Base-by-base conservation (phyloP, 768 basidiomycete species). In the Serpula lacrymans region DNA sequence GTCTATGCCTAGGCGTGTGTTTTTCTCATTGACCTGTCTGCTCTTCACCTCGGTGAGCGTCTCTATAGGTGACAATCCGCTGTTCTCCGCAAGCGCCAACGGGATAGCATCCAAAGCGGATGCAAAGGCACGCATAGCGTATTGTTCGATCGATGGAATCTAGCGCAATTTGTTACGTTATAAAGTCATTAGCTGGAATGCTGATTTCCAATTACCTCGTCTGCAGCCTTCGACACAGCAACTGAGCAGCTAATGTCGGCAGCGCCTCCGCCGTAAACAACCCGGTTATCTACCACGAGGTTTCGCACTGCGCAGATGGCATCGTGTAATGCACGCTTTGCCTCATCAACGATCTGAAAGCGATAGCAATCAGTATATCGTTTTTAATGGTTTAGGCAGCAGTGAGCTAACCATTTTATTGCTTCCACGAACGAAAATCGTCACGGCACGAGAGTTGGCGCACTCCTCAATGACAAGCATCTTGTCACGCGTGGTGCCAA, bases 381-480 rank as follows among this genome's bases (percentile, higher is more conserved):
- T 47, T 20, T 31, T 25, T 47, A 13, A n/a, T n/a, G n/a, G n/a
- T n/a, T n/a, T n/a, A n/a, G n/a, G n/a, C n/a, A 33, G 14, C 0
- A 20, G n/a, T n/a, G 41, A 11, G 36, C 64, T 6, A 47, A 92
- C 95, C 96, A 99, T 99, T 70, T 99, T 99, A 70, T 99, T 99
- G 57, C 87, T 90, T 16, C 96, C 96, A 25, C 96, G 78, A 17
- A 98, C 93, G 51, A 99, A 98, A 53, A 98, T 84, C 6, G 96
- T 98, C 31, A 98, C 95, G 25, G 95, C 94, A 40, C 93, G 79
- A 8, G 85, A 80, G 68, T 99, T 99, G 13, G 96, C 95, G 54
- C 95, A 98, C 56, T 98, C 94, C 63, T 98, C 96, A 51, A 99
- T 95, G 48, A 98, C 88, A 41, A 99, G 80, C 96, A 99, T 99